Conservation (phyloP, 805 yeast species). For the Saccharomyces paradoxus region DNA sequence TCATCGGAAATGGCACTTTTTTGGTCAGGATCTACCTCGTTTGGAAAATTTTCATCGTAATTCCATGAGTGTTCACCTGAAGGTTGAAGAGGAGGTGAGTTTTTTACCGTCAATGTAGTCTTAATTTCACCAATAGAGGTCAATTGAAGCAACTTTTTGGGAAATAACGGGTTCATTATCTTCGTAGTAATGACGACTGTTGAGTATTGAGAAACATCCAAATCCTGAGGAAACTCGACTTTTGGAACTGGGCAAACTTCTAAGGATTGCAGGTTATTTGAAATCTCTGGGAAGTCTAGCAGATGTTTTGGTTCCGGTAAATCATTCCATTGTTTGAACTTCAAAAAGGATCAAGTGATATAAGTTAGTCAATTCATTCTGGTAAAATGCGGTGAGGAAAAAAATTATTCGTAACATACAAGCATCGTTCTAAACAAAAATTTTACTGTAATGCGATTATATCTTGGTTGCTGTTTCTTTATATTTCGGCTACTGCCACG, state of each 20-base stretch:
- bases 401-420: background rate
- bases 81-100: background rate
- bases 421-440: background rate
- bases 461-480: background rate
- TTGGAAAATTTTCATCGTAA: slow-evolving; percentile 23
- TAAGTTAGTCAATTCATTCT: background rate
- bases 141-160: slow-evolving; percentile 9
- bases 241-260: slow-evolving; percentile 27
- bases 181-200: slow-evolving; percentile 20
- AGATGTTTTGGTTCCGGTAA: slow-evolving; percentile 42
- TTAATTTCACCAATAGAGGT: slow-evolving; percentile 13
- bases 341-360: background rate
- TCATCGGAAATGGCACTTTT: slow-evolving; percentile 3
- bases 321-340: slow-evolving; percentile 47
- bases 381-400: background rate
- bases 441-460: background rate
- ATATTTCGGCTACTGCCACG: background rate
- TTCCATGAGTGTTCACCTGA: slow-evolving; percentile 13
- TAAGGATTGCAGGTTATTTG: slow-evolving; percentile 18
- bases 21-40: slow-evolving; percentile 17
- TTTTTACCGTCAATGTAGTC: slow-evolving; percentile 6
- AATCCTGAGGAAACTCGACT: slow-evolving; percentile 15
- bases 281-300: slow-evolving; percentile 28
- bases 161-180: slow-evolving; percentile 24
- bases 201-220: slow-evolving; percentile 11